Evolutionary conservation across 176 grass and related monocot species (phyloP).

Genomic region (Triticum dicoccoides): DNA sequence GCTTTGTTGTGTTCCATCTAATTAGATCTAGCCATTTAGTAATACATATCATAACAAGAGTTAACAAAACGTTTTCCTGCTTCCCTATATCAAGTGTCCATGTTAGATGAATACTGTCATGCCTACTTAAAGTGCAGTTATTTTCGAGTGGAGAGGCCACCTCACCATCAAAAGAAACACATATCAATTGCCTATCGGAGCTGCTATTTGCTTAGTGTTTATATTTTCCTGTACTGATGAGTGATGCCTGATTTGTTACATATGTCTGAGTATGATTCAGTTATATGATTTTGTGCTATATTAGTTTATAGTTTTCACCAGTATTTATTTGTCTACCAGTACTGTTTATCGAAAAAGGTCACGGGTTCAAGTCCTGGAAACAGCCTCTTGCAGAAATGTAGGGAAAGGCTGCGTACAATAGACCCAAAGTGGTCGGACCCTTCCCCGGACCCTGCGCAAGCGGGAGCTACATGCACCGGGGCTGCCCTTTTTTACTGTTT

Average conservation of each 20-base stretch:
- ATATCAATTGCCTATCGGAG: background rate
- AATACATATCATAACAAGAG: background rate
- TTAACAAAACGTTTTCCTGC: conserved; percentile 2
- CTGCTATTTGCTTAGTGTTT: background rate
- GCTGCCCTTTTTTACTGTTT: background rate
- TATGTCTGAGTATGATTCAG: background rate
- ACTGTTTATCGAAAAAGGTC: background rate
- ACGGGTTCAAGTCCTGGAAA: too few relatives aligned
- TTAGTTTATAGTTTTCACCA: background rate
- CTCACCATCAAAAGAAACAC: background rate
- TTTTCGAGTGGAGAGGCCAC: background rate
- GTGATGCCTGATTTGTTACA: background rate
- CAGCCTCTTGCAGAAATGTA: too few relatives aligned
- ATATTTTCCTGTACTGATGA: conserved; percentile 8
- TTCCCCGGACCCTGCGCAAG: too few relatives aligned
- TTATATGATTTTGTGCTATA: background rate
- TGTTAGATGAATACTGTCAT: background rate
- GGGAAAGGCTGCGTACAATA: too few relatives aligned
- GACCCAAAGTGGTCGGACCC: too few relatives aligned
- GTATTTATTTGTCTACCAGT: background rate
- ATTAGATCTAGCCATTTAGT: background rate
- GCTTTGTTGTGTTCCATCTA: background rate
- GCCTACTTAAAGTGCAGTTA: background rate
- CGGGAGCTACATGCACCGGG: too few relatives aligned
- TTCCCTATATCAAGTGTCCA: background rate